Percentiles rank a stretch among this genome's conserved stretches.
These are phyloP conservation scores for Bolboschoenus planiculmis DNA, from an alignment of 176 grass and related monocot species.

Conservation along the genomic window DNA sequence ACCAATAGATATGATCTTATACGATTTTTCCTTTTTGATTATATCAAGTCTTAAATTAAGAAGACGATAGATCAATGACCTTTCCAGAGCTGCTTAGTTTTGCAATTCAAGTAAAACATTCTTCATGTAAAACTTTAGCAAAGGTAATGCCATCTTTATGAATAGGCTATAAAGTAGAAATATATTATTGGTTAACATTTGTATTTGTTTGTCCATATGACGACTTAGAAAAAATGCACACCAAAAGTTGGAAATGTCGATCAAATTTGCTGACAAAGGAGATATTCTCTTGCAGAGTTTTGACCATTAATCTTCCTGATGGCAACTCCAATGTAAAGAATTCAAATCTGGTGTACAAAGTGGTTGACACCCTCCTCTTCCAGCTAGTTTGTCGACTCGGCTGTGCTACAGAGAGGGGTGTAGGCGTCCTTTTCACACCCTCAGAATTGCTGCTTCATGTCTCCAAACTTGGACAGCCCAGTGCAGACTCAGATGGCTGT, in stretches of 20 bases:
- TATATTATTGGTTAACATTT: background rate
- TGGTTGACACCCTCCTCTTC: constrained; percentile 9
- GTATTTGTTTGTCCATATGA: background rate
- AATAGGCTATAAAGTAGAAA: background rate
- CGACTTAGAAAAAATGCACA: background rate
- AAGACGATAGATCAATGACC: background rate
- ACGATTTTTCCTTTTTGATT: background rate
- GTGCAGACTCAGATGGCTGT: constrained; percentile 96
- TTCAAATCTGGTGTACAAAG: background rate
- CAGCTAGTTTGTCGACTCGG: constrained; percentile 16
- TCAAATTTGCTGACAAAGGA: background rate
- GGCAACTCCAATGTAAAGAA: background rate
- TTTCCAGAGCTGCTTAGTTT: background rate
- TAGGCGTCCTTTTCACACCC: constrained; percentile 19
- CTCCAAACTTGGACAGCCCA: constrained; percentile 73
- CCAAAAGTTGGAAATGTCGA: background rate
- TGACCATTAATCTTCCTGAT: background rate
- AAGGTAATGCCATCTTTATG: background rate
- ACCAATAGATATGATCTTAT: background rate
- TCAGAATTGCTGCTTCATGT: constrained; percentile 38
- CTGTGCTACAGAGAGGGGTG: constrained; percentile 31
- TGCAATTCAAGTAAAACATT: background rate
- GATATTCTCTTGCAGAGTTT: constrained; percentile 8
- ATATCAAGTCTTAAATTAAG: background rate
- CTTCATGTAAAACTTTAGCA: background rate